phyloP scores from a whole-genome alignment of 2,329 filamentous ascomycete genomes.

The Pleurostoma richardsiae region DNA sequence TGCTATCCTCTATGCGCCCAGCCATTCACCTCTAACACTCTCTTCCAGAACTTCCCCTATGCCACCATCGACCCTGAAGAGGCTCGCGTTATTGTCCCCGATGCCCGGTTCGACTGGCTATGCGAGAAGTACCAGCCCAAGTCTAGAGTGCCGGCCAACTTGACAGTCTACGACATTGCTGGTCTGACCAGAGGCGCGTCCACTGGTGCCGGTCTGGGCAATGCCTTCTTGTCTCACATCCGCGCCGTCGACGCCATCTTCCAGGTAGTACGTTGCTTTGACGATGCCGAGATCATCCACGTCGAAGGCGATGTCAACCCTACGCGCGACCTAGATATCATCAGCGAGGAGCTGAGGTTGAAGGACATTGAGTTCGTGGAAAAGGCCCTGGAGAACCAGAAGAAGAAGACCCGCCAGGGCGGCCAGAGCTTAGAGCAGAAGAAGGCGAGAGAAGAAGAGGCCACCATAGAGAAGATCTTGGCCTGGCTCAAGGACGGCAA shows the following conservation, averaged over 20 bases:
- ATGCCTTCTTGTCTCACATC: conserved; percentile 97
- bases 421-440: conserved; percentile 97
- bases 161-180: conserved; percentile 98
- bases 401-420: conserved; percentile 92
- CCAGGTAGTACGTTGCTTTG: conserved; percentile 94
- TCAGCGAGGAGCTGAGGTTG: conserved; percentile 90
- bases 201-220: conserved; percentile 94
- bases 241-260: conserved; percentile 97
- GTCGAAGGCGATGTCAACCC: conserved; percentile 98
- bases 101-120: conserved; percentile 94
- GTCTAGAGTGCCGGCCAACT: conserved; percentile 90
- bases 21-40: conserved; percentile 19
- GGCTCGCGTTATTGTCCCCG: conserved; percentile 92
- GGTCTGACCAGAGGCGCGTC: conserved; percentile 94
- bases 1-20: too few species aligned
- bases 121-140: conserved; percentile 97
- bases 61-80: conserved; percentile 99
- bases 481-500: conserved; percentile 81
- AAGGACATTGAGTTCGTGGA: conserved; percentile 99
- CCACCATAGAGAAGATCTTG: conserved; percentile 86
- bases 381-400: conserved; percentile 85
- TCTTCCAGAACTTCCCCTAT: conserved; percentile 85
- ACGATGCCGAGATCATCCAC: conserved; percentile 99
- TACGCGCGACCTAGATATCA: conserved; percentile 89
- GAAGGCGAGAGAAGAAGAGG: conserved; percentile 92